phyloP scores from a whole-genome alignment of 2,329 filamentous ascomycete species.

The Talaromyces sp. region DNA sequence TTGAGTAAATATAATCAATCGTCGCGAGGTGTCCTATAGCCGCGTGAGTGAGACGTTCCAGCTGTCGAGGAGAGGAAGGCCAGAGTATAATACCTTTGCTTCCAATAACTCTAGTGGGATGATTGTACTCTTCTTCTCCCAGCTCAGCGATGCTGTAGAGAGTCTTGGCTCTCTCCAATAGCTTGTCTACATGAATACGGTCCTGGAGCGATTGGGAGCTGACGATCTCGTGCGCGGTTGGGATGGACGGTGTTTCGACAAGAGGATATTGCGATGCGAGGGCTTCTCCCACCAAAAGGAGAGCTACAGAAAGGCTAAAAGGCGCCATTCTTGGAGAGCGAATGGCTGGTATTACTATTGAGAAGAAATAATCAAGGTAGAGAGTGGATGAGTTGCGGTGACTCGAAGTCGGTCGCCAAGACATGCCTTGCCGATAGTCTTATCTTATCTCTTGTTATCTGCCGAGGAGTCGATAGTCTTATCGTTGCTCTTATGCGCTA shows the following conservation, averaged over 20 bases:
- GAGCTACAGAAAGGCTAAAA: slow-evolving; percentile 1
- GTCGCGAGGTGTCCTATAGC: slow-evolving; percentile 58
- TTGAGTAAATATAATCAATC: slow-evolving; percentile 56
- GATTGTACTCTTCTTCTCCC: slow-evolving; percentile 56
- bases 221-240: slow-evolving; percentile 34
- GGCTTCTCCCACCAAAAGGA: slow-evolving; percentile 12
- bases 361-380: not conserved
- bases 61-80: slow-evolving; percentile 10
- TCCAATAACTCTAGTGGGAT: slow-evolving; percentile 67
- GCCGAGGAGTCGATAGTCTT: not conserved
- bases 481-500: not conserved
- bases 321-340: not conserved
- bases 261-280: slow-evolving; percentile 19
- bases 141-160: slow-evolving; percentile 60
- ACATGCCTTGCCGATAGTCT: too few species aligned
- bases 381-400: not conserved
- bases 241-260: not conserved
- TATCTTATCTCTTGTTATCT: too few species aligned
- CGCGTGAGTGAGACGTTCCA: slow-evolving; percentile 26
- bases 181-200: slow-evolving; percentile 53
- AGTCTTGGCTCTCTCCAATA: slow-evolving; percentile 55
- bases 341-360: not conserved
- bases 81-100: slow-evolving; percentile 47
- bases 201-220: slow-evolving; percentile 37
- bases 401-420: not conserved